Base-by-base conservation (phyloP, 2,329 filamentous ascomycete genomes). In the Pochonia chlamydosporia region DNA sequence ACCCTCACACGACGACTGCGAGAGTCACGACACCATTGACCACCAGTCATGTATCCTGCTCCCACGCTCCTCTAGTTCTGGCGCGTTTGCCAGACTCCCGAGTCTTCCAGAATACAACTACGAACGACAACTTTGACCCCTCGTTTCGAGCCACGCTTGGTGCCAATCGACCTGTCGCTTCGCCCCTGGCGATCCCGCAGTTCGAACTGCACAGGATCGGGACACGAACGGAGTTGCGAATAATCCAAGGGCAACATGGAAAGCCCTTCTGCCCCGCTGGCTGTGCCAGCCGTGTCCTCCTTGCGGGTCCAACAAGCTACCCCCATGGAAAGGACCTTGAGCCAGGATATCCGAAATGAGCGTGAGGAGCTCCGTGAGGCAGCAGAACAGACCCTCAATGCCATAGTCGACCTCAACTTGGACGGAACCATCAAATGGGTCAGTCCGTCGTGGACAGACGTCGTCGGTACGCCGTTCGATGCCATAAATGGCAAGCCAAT, bases 391-490 rank as follows among this genome's bases (percentile, higher is more conserved):
- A 96, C 91, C 20, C 77, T 96, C 63, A 99, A 97, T 67, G 88
- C 95, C 54, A 96, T 99, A 64, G 79, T 99, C 63, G 92, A 99
- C 70, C 76, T 99, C 54, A 89, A 90, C 60, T 78, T 97, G 47
- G 87, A 96, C 62, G 89, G 89, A 54, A 86, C 82, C 51, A 86
- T 99, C 59, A 87, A 90, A 68, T 99, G 93, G 89, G 91, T 95
- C 58, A 97, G 92, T 64, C 89, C 91, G 11, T 96, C 92, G 14
- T 99, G 93, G 93, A 81, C 82, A 51, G 90, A 97, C 59, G 86
- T 99, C 43, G 85, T 97, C 51, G 93, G 93, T 49, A 92, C 87
- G 4, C 71, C 79, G 39, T 78, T 84, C 33, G 82, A 87, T 37
- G 76, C 80, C 7, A 82, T 96, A 43, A 78, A 87, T 56, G 89